Percentiles rank a stretch among this genome's conserved stretches.
Conservation (phyloP, 1,139 yeast genomes). For the Pichia terricola region DNA sequence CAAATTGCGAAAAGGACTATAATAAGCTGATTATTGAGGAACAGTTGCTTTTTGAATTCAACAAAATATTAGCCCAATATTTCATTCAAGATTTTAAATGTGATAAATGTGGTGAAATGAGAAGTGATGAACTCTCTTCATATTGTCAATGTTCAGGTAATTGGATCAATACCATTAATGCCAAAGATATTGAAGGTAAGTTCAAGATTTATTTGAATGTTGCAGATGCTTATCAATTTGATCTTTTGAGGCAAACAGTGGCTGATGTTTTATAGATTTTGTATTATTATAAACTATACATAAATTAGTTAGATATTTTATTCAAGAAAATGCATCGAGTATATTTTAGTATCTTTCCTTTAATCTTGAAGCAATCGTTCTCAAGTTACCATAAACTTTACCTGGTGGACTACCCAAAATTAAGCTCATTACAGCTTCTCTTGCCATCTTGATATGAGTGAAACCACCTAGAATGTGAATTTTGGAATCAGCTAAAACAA, state of each 20-base stretch:
- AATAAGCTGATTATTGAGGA: slow-evolving; percentile 72
- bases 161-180: slow-evolving; percentile 57
- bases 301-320: too few relatives aligned
- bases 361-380: slow-evolving; percentile 94
- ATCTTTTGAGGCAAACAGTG: slow-evolving; percentile 32
- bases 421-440: slow-evolving; percentile 90
- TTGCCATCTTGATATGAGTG: slow-evolving; percentile 93
- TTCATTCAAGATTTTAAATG: slow-evolving; percentile 79
- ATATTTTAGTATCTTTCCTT: slow-evolving; percentile 75
- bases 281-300: background rate
- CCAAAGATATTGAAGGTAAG: slow-evolving; percentile 35
- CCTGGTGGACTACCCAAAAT: slow-evolving; percentile 98
- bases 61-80: slow-evolving; percentile 46
- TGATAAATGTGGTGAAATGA: slow-evolving; percentile 59
- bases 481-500: slow-evolving; percentile 91
- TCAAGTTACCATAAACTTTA: slow-evolving; percentile 91
- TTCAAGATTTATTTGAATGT: slow-evolving; percentile 48
- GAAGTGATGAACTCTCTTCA: slow-evolving; percentile 59
- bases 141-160: slow-evolving; percentile 84
- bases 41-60: slow-evolving; percentile 55
- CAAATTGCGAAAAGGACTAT: slow-evolving; percentile 54
- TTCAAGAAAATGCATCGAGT: background rate
- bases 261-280: background rate
- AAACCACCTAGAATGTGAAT: slow-evolving; percentile 96
- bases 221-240: slow-evolving; percentile 51